phyloP scores from a whole-genome alignment of 345 rosid genomes.

The Brassica nigra region DNA sequence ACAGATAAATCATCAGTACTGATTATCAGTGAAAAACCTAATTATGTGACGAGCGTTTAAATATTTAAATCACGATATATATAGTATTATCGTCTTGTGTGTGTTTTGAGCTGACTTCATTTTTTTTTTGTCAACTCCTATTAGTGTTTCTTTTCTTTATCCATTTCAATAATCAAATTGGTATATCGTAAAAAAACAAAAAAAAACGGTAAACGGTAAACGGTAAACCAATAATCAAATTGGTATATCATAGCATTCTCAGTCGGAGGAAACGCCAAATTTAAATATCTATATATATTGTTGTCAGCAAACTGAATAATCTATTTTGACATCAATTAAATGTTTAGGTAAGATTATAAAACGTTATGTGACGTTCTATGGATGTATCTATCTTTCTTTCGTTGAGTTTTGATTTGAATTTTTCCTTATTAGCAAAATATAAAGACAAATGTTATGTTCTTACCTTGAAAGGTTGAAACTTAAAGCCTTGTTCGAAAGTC shows the following conservation, averaged over 20 bases:
- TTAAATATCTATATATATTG: background rate
- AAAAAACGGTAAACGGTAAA: background rate
- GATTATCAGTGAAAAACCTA: background rate
- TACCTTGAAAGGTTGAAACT: conserved; percentile 10
- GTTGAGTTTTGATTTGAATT: conserved; percentile 11
- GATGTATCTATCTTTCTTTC: conserved; percentile 13
- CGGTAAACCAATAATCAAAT: background rate
- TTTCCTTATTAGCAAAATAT: background rate
- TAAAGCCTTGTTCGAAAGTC: conserved; percentile 18
- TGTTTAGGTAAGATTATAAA: background rate
- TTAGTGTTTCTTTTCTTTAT: background rate
- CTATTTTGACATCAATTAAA: background rate
- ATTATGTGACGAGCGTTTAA: conserved; percentile 10
- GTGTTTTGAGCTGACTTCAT: conserved; percentile 16
- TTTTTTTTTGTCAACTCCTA: background rate
- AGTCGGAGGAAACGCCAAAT: background rate
- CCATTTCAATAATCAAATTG: background rate
- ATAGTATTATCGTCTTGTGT: background rate
- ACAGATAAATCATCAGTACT: conserved; percentile 1
- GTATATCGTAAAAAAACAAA: no score
- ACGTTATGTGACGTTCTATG: background rate
- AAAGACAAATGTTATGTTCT: background rate
- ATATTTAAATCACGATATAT: background rate
- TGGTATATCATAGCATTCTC: conserved; percentile 3
- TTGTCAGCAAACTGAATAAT: background rate